phyloP scores from a whole-genome alignment of 371 early-diverging fungal genomes.

The Mucor sp. region DNA sequence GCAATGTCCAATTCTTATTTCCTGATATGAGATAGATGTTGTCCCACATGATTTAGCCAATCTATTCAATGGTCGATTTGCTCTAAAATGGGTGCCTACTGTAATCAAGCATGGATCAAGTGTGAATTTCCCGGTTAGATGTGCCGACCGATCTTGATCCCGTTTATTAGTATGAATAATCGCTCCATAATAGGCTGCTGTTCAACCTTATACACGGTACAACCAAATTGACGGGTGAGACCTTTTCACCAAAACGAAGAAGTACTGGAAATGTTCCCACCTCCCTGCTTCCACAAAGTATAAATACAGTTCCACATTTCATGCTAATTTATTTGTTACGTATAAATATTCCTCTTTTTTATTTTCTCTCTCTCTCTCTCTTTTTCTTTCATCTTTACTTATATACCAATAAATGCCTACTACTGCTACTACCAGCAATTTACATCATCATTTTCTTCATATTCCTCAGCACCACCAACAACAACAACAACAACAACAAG shows the following conservation, averaged over 20 bases:
- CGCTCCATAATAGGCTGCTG: background rate
- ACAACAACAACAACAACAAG: background rate
- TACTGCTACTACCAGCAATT: background rate
- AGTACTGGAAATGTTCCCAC: background rate
- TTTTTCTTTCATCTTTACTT: background rate
- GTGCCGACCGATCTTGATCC: background rate
- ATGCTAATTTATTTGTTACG: background rate
- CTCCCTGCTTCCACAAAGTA: background rate
- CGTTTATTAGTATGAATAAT: background rate
- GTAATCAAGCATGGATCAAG: background rate
- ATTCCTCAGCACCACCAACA: background rate
- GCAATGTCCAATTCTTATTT: slow-evolving; percentile 1
- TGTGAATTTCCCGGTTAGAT: slow-evolving; percentile 1
- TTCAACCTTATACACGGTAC: background rate
- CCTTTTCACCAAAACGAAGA: background rate
- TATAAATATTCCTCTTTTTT: background rate
- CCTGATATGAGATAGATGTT: background rate
- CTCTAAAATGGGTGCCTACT: background rate
- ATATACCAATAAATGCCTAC: slow-evolving; percentile 3
- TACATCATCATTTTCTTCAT: background rate
- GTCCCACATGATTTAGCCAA: background rate
- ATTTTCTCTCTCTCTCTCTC: background rate
- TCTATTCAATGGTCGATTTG: background rate
- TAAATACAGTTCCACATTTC: background rate
- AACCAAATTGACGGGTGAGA: background rate